Conservation (phyloP, 1,284 basidiomycete species). For the Naganishia liquefaciens region DNA sequence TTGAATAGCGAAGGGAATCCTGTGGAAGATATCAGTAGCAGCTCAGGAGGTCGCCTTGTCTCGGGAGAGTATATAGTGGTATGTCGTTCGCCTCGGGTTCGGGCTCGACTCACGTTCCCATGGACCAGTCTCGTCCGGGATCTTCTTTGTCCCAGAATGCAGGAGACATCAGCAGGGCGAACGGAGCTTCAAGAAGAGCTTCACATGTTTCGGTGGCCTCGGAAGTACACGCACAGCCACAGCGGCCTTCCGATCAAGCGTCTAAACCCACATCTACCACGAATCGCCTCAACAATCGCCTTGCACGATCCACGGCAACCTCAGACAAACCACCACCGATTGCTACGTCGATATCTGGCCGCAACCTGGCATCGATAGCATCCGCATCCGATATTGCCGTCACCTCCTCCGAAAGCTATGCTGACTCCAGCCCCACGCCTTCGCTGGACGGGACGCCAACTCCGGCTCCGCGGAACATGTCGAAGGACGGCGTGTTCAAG, state of each 20-base stretch:
- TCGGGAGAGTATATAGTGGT: neutral
- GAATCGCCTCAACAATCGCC: slow-evolving; percentile 4
- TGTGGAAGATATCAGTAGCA: neutral
- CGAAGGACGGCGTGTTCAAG: slow-evolving; percentile 18
- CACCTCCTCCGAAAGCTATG: neutral
- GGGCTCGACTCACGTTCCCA: neutral
- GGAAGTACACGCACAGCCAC: neutral
- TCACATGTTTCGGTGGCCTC: neutral
- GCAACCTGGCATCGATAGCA: slow-evolving; percentile 6
- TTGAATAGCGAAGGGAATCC: slow-evolving; percentile 37
- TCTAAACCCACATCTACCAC: neutral
- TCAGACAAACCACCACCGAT: slow-evolving; percentile 8
- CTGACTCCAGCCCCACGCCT: slow-evolving; percentile 10
- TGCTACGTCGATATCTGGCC: neutral
- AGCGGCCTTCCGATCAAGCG: neutral
- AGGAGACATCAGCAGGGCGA: neutral
- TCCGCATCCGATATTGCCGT: neutral
- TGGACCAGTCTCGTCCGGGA: slow-evolving; percentile 10
- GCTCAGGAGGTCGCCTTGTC: slow-evolving; percentile 3
- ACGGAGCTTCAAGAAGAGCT: neutral
- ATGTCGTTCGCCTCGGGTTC: neutral
- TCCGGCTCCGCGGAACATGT: slow-evolving; percentile 7
- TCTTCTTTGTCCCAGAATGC: slow-evolving; percentile 17
- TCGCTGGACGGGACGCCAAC: slow-evolving; percentile 14
- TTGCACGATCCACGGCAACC: neutral